Percentiles rank a stretch among this genome's conserved stretches.
Conservation (phyloP, 352 stramenopile species). For the Globisporangium nodosum region DNA sequence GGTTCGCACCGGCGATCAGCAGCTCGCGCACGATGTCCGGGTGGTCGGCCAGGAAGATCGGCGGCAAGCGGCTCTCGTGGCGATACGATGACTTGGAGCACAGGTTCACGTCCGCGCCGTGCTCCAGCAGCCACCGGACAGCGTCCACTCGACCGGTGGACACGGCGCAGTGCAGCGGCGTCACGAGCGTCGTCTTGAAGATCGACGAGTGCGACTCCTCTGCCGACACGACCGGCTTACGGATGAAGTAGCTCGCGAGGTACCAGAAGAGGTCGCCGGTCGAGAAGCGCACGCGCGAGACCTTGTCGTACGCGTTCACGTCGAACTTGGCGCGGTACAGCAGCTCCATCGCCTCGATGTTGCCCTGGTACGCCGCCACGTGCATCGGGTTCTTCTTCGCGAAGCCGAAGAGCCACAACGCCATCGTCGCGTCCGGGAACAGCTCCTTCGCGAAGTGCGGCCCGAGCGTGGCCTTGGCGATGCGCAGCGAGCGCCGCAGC, state of each 20-base stretch:
- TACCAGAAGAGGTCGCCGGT: slow-evolving; percentile 84
- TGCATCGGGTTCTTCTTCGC: slow-evolving; percentile 85
- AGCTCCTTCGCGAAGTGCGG: slow-evolving; percentile 49
- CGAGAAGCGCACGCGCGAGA: slow-evolving; percentile 68
- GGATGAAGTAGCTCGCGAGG: slow-evolving; percentile 64
- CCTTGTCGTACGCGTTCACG: slow-evolving; percentile 78
- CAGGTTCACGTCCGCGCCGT: slow-evolving; percentile 69
- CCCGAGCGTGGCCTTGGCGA: slow-evolving; percentile 48
- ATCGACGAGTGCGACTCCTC: slow-evolving; percentile 76
- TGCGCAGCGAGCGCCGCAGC: slow-evolving; percentile 46
- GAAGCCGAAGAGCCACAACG: slow-evolving; percentile 64
- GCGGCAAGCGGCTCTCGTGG: slow-evolving; percentile 55
- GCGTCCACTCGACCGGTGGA: slow-evolving; percentile 59
- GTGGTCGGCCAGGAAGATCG: slow-evolving; percentile 78
- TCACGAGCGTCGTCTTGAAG: slow-evolving; percentile 79
- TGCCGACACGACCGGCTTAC: slow-evolving; percentile 53
- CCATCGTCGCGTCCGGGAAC: slow-evolving; percentile 62
- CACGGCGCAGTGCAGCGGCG: slow-evolving; percentile 74
- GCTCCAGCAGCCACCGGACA: slow-evolving; percentile 65
- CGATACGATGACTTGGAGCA: slow-evolving; percentile 73
- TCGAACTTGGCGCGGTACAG: slow-evolving; percentile 49
- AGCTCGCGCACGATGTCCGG: slow-evolving; percentile 74
- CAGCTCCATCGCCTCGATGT: slow-evolving; percentile 66
- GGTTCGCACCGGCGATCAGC: slow-evolving; percentile 59
- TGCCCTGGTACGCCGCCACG: slow-evolving; percentile 73